A percentile compares a stretch with the other conserved stretches of the same genome.
These are phyloP conservation scores for Podospora pseudocomata DNA, from an alignment of 495 filamentous ascomycete species.

Conservation along the genomic window DNA sequence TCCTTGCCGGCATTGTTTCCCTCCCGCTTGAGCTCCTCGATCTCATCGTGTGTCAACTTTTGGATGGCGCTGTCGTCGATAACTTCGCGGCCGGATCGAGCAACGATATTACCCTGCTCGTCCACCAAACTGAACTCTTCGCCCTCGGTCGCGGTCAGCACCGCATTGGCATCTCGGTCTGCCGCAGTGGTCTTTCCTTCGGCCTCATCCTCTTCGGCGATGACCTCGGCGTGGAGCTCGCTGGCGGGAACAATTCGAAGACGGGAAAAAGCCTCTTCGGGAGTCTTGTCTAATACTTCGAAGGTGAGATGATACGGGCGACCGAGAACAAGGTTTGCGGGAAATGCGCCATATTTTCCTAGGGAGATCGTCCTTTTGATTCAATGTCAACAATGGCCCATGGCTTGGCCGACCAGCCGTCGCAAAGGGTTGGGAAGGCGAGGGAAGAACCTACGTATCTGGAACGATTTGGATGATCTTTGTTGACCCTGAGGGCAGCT, in stretches of 20 bases:
- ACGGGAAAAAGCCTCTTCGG: constrained; percentile 52
- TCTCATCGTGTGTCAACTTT: constrained; percentile 77
- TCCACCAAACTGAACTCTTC: constrained; percentile 46
- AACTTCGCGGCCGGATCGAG: constrained; percentile 74
- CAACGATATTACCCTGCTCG: constrained; percentile 53
- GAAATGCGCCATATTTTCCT: constrained; percentile 86
- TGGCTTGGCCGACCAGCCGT: neutral
- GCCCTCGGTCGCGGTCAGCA: constrained; percentile 28
- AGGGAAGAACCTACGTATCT: constrained; percentile 63
- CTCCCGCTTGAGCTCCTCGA: constrained; percentile 83
- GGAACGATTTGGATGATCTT: constrained; percentile 63
- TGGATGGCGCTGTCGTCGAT: constrained; percentile 80
- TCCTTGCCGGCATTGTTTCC: constrained; percentile 77
- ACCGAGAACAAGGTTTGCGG: constrained; percentile 78
- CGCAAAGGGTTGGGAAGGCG: neutral
- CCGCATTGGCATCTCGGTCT: constrained; percentile 34
- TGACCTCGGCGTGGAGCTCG: constrained; percentile 79
- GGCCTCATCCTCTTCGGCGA: constrained; percentile 50
- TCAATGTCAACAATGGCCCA: constrained; percentile 8
- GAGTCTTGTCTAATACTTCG: constrained; percentile 69
- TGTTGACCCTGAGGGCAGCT: constrained; percentile 63
- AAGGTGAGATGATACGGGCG: constrained; percentile 88
- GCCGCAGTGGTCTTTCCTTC: constrained; percentile 34
- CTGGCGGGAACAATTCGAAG: constrained; percentile 75
- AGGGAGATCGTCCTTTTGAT: constrained; percentile 67